A percentile compares a stretch with the other conserved stretches of the same genome.
Evolutionary conservation across 2,329 filamentous ascomycete genomes (phyloP).

Genomic region (Fusarium ambrosium): DNA sequence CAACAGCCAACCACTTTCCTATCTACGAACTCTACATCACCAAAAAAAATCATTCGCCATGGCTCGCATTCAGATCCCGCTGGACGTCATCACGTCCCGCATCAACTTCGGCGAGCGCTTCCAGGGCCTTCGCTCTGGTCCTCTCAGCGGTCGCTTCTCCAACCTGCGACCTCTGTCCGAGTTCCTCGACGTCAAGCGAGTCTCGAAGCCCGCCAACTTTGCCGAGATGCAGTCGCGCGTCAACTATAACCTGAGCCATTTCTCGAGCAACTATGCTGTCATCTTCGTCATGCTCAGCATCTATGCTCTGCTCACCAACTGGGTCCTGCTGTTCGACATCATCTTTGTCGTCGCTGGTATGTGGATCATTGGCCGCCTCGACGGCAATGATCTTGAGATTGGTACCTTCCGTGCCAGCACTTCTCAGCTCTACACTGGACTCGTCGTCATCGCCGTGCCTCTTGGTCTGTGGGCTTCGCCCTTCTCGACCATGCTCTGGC

Average conservation of each 20-base stretch:
- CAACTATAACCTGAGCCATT: constrained; percentile 97
- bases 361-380: constrained; percentile 91
- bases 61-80: constrained; percentile 91
- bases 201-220: constrained; percentile 95
- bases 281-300: constrained; percentile 96
- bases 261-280: constrained; percentile 97
- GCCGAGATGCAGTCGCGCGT: constrained; percentile 89
- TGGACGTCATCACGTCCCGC: constrained; percentile 91
- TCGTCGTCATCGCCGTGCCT: constrained; percentile 86
- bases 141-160: constrained; percentile 85
- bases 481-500: constrained; percentile 89
- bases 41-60: constrained; percentile 61
- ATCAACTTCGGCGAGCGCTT: constrained; percentile 90
- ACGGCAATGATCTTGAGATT: constrained; percentile 89
- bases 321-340: constrained; percentile 90
- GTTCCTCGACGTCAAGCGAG: constrained; percentile 94
- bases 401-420: constrained; percentile 86
- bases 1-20: constrained; percentile 13
- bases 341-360: constrained; percentile 87
- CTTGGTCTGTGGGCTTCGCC: constrained; percentile 88
- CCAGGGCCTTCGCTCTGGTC: constrained; percentile 83
- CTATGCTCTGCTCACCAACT: constrained; percentile 93
- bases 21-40: constrained; percentile 27
- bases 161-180: constrained; percentile 93
- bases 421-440: constrained; percentile 92